Conservation (phyloP, 768 basidiomycete species). For the Kwoniella botswanensis region DNA sequence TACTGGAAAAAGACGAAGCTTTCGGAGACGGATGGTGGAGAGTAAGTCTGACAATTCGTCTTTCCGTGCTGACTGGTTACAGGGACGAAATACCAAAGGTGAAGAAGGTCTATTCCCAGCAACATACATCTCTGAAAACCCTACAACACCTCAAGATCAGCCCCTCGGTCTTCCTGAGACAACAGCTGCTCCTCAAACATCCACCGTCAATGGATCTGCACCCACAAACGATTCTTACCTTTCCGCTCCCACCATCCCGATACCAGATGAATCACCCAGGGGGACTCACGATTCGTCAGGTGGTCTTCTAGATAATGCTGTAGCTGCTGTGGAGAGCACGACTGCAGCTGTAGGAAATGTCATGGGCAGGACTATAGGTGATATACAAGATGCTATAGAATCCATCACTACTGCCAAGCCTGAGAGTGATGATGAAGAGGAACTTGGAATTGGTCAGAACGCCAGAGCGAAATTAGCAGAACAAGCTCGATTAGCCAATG, state of each 20-base stretch:
- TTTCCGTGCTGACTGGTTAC: slow-evolving; percentile 9
- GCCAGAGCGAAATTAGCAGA: slow-evolving; percentile 58
- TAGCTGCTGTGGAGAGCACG: slow-evolving; percentile 30
- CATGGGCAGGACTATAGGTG: slow-evolving; percentile 86
- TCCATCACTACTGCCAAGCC: slow-evolving; percentile 69
- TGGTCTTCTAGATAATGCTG: slow-evolving; percentile 23
- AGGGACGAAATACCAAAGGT: slow-evolving; percentile 84
- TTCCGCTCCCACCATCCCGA: slow-evolving; percentile 11
- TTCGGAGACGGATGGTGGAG: slow-evolving; percentile 98
- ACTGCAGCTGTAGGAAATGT: slow-evolving; percentile 55
- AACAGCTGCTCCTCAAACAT: slow-evolving; percentile 30
- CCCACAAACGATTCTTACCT: slow-evolving; percentile 10
- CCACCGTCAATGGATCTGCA: slow-evolving; percentile 5
- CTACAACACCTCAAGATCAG: slow-evolving; percentile 58
- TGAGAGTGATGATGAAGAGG: slow-evolving; percentile 55
- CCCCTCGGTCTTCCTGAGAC: slow-evolving; percentile 14
- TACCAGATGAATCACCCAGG: slow-evolving; percentile 27
- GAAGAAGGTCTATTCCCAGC: slow-evolving; percentile 89
- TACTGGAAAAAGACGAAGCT: slow-evolving; percentile 89
- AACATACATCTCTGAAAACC: slow-evolving; percentile 75
- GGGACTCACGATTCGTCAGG: slow-evolving; percentile 25
- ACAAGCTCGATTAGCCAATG: slow-evolving; percentile 58
- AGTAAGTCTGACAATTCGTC: slow-evolving; percentile 60
- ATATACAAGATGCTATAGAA: slow-evolving; percentile 88
- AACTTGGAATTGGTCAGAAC: slow-evolving; percentile 44